Conservation (phyloP, 1,139 yeast species). For the Blastobotrys arbuscula region DNA sequence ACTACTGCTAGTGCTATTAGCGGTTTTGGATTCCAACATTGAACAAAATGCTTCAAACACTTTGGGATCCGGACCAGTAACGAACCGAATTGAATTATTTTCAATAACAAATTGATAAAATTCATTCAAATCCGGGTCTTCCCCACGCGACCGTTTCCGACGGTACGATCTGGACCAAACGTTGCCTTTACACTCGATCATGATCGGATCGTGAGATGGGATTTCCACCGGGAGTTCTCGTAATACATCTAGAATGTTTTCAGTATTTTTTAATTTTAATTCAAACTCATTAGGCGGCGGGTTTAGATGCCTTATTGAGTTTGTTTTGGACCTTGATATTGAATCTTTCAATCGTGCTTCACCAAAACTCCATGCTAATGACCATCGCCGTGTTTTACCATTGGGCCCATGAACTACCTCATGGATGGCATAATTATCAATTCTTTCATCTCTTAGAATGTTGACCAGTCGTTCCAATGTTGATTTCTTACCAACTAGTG, state of each 20-base stretch:
- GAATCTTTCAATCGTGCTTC: constrained; percentile 14
- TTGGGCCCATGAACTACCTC: constrained; percentile 26
- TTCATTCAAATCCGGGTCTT: constrained; percentile 3
- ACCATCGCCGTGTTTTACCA: constrained; percentile 39
- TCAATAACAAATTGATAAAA: constrained; percentile 2
- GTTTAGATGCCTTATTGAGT: constrained; percentile 8
- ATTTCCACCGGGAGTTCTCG: constrained; percentile 7
- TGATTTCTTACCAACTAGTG: constrained; percentile 36
- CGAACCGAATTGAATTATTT: constrained; percentile 17
- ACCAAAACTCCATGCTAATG: constrained; percentile 38
- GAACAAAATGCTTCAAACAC: constrained; percentile 22
- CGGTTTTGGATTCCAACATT: constrained; percentile 8
- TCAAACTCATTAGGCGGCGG: constrained; percentile 7
- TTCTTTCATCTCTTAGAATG: constrained; percentile 18
- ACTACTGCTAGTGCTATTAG: neutral
- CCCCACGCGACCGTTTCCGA: constrained; percentile 19
- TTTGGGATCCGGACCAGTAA: constrained; percentile 17
- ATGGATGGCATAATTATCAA: constrained; percentile 31
- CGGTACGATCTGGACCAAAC: constrained; percentile 36
- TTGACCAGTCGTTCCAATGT: constrained; percentile 28
- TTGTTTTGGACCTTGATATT: constrained; percentile 6
- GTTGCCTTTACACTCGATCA: constrained; percentile 21
- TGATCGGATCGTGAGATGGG: constrained; percentile 1
- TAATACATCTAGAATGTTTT: neutral
- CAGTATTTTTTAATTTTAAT: neutral